A percentile compares a stretch with the other conserved stretches of the same genome.
Conservation (phyloP, 352 stramenopile species). For the Pilasporangium apinafurcum region DNA sequence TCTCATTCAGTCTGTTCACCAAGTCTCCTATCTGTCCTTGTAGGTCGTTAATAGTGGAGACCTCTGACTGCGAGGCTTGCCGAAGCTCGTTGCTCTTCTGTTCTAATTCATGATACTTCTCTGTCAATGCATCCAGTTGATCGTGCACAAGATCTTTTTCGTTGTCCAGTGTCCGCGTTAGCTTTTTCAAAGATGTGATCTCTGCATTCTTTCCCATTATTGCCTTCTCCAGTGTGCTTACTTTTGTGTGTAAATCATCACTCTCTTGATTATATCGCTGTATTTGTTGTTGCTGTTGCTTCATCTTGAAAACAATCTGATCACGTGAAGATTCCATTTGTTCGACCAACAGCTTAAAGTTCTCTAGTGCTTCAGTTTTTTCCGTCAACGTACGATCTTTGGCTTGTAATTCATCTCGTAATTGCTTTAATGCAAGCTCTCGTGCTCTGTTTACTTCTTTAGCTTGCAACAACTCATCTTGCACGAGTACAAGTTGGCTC, state of each 20-base stretch:
- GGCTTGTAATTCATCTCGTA: conserved; percentile 46
- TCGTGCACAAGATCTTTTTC: conserved; percentile 74
- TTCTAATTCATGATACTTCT: conserved; percentile 58
- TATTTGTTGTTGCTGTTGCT: conserved; percentile 62
- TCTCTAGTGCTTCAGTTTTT: conserved; percentile 58
- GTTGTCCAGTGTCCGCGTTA: conserved; percentile 53
- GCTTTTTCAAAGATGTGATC: conserved; percentile 57
- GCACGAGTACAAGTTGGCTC: conserved; percentile 42
- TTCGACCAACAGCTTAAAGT: conserved; percentile 67
- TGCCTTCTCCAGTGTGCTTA: conserved; percentile 39
- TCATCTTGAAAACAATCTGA: conserved; percentile 70
- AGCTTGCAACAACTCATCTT: conserved; percentile 53
- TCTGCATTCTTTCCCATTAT: conserved; percentile 30
- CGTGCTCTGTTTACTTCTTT: conserved; percentile 44
- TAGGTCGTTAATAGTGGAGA: conserved; percentile 24
- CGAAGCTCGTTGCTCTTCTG: conserved; percentile 39
- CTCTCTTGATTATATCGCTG: conserved; percentile 49
- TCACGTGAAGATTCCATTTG: conserved; percentile 82
- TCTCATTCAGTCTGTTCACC: conserved; percentile 49
- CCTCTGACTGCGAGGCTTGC: conserved; percentile 23
- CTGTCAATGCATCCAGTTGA: conserved; percentile 61
- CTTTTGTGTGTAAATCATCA: conserved; percentile 42
- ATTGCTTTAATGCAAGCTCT: conserved; percentile 47
- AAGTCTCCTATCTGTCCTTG: conserved; percentile 53
- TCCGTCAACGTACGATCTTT: conserved; percentile 57